Base-by-base conservation (phyloP, 139 green algal species). In the Chlorella sp. region DNA sequence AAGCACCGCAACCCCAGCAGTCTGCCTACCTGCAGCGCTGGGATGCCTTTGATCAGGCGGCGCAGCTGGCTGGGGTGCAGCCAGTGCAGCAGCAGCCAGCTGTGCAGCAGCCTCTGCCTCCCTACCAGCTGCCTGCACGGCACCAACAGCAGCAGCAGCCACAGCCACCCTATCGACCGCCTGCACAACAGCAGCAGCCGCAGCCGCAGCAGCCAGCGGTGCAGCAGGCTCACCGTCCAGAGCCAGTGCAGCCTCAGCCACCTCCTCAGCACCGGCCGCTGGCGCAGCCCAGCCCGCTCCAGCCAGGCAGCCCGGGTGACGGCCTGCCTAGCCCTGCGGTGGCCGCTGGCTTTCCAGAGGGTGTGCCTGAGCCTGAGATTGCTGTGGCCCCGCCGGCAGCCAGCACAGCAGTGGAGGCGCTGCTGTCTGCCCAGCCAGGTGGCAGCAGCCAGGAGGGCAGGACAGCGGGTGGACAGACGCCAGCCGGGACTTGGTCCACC, bases 351-450 rank as follows among this genome's bases (percentile, higher is more conserved):
- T n/a, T 65, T 23, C 47, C n/a, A 21, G 47, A 64, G 26, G 47
- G 47, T 18, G 16, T 74, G 78, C 78, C 63, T 26, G 63, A 74
- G 41, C 78, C 78, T 0, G 63, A 84, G 41, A 51, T 84, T 6
- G 7, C 64, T 16, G n/a, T 38, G 13, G 16, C 30, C 28, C 78
- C 18, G 1, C 78, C 78, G 20, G 78, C 78, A 30, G 78, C 78
- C n/a, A 74, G 64, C 63, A 84, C 64, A 23, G 63, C 63, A 0
- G 20, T 44, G 41, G 78, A 75, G n/a, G 78, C 78, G 28, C n/a
- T 75, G 41, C 47, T 78, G 65, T 4, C 32, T n/a, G 20, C 30
- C 28, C 67, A 5, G 62, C 63, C 65, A 4, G 80, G 17, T 4
- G 78, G 78, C 47, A 84, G 79, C 30, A 25, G 64, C n/a, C 38